These are phyloP conservation scores for Saccharomycopsis guyanensis DNA, from an alignment of 805 yeast species.

Conservation along the genomic window DNA sequence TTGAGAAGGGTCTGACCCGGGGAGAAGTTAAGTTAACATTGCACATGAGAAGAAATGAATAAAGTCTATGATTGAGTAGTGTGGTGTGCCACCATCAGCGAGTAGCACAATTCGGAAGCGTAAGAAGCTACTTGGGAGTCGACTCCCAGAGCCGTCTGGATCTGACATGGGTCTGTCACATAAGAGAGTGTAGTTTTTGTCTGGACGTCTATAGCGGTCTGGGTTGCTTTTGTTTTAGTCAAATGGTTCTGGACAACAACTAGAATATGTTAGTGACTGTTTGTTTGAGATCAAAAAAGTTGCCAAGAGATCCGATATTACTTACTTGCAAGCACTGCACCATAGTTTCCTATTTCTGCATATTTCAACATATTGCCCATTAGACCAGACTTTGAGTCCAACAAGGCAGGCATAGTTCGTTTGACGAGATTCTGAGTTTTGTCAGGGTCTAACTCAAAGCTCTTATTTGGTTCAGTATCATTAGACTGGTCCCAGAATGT, in stretches of 20 bases:
- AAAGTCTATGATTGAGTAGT: too few species aligned
- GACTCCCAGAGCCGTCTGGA: slow-evolving; percentile 1
- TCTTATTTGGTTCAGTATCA: too few species aligned
- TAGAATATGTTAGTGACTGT: too few species aligned
- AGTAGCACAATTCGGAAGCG: slow-evolving; percentile 4
- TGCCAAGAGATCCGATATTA: too few species aligned
- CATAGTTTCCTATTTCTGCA: slow-evolving; percentile 19
- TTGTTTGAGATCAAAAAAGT: too few species aligned
- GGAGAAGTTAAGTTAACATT: background rate
- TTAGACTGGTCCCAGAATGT: too few species aligned
- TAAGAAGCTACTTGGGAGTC: background rate
- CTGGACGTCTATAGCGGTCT: slow-evolving; percentile 7
- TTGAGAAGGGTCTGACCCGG: slow-evolving; percentile 1
- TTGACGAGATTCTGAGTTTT: background rate
- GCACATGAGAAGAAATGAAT: background rate
- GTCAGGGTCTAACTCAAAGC: too few species aligned
- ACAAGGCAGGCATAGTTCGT: slow-evolving; percentile 3
- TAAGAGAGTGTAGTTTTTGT: slow-evolving; percentile 5
- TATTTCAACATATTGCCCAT: slow-evolving; percentile 4
- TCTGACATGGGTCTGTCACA: slow-evolving; percentile 13
- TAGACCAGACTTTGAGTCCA: slow-evolving; percentile 9
- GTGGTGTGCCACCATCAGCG: background rate
- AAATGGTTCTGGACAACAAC: slow-evolving; percentile 9
- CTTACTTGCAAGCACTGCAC: slow-evolving; percentile 9
- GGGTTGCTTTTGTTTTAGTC: slow-evolving; percentile 9